A percentile compares a stretch with the other conserved stretches of the same genome.
These are phyloP conservation scores for Stephania cephalantha DNA, from an alignment of 164 flowering plant species.

Conservation along the genomic window DNA sequence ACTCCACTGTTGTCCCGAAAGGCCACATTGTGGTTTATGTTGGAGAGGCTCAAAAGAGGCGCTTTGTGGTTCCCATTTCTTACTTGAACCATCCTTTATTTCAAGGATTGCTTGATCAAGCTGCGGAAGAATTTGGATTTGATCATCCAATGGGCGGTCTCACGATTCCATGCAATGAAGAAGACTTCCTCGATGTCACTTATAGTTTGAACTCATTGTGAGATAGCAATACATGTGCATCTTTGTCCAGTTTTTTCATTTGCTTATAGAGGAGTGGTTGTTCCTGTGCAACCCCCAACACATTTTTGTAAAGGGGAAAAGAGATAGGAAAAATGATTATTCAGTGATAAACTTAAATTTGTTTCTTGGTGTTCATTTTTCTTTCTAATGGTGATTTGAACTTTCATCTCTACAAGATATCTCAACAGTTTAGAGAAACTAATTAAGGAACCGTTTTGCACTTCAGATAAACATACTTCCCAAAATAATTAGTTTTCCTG, in stretches of 20 bases:
- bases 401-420: background rate
- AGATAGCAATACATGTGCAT: background rate
- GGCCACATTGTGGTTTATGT: conserved; percentile 6
- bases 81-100: background rate
- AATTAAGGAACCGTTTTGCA: no score
- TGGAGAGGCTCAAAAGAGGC: background rate
- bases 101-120: background rate
- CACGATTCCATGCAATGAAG: conserved; percentile 16
- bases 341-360: no score
- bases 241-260: background rate
- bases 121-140: no score
- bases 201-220: conserved; percentile 11
- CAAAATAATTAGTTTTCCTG: no score
- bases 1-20: conserved; percentile 1
- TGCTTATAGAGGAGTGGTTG: background rate
- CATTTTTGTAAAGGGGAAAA: background rate
- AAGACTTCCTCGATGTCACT: conserved; percentile 19
- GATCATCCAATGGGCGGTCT: conserved; percentile 27
- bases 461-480: no score
- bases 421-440: no score
- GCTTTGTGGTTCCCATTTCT: no score
- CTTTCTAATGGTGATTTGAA: background rate
- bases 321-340: background rate
- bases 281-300: background rate
- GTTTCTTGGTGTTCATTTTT: background rate